Base-by-base conservation (phyloP, 306 rosid species). In the Cotoneaster glaucophyllus region DNA sequence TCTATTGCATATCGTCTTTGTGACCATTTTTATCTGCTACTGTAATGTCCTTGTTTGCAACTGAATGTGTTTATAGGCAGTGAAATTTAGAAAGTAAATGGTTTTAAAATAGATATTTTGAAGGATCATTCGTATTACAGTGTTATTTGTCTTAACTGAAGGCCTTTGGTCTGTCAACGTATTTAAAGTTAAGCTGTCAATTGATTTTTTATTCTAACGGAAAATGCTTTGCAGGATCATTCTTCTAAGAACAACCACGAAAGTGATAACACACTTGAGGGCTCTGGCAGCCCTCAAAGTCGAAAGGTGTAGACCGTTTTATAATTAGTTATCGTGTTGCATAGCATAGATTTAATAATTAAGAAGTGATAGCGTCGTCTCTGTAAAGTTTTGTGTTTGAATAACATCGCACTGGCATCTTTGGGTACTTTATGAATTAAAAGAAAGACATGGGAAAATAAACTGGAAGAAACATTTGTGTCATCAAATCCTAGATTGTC, bases 141-240 rank as follows among this genome's bases (percentile, higher is more conserved):
- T 32, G 39, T 45, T 48, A 11, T 41, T 56, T 75, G 32, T 71
- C 74, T 74, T 48, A 29, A 45, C n/a, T 74, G 69, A 68, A 58
- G 50, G 44, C 43, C 59, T 31, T 50, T 52, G 52, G 45, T 63
- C 22, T 53, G 29, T 61, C 37, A 13, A 57, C 15, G 41, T 48
- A 4, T 22, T 56, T 18, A 41, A 41, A 15, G 25, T 58, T 5
- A 61, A 3, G 69, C 41, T 17, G 25, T 73, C 58, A 76, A 44
- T 50, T 22, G 21, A 54, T 3, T 76, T 82, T 78, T 71, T 69
- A 50, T 69, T 31, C 45, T 74, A 1, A 43, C 6, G 8, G 6
- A 5, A 34, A 65, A 56, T 80, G 32, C 61, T 81, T 82, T 78
- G 80, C 87, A 88, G 93, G 87, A 78, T 69, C 37, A 34, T 66